Evolutionary conservation across 1,284 basidiomycete species (phyloP).

Genomic region (Apiotrichum montevideense): DNA sequence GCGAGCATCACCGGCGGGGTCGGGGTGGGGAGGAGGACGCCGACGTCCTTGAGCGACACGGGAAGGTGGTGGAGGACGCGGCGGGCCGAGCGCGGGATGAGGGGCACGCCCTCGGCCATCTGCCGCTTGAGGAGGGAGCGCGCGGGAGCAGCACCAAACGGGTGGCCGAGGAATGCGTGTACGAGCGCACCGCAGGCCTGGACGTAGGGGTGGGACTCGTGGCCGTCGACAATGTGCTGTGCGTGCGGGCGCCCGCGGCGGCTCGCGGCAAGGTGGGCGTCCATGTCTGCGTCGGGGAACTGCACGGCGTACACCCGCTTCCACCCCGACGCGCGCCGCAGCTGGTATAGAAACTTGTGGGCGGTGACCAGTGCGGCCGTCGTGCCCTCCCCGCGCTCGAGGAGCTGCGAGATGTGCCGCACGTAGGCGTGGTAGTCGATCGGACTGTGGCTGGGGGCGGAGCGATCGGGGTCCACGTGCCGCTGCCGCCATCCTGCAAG

Average conservation of each 20-base stretch:
- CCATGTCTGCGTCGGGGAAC: background rate
- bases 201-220: background rate
- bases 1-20: background rate
- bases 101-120: conserved; percentile 14
- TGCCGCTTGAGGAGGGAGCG: conserved; percentile 10
- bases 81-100: background rate
- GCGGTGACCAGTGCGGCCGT: background rate
- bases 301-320: background rate
- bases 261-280: background rate
- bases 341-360: background rate
- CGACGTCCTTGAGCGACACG: background rate
- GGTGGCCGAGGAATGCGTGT: conserved; percentile 12
- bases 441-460: no score
- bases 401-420: no score
- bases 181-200: conserved; percentile 9
- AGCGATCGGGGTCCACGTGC: no score
- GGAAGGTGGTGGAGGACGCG: background rate
- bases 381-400: background rate
- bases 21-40: conserved; percentile 15
- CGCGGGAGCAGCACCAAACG: conserved; percentile 7
- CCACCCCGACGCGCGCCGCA: background rate
- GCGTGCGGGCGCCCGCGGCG: background rate
- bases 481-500: no score
- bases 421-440: no score
- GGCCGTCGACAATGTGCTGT: background rate